Conservation (phyloP, 306 rosid genomes). For the Castanea sativa region DNA sequence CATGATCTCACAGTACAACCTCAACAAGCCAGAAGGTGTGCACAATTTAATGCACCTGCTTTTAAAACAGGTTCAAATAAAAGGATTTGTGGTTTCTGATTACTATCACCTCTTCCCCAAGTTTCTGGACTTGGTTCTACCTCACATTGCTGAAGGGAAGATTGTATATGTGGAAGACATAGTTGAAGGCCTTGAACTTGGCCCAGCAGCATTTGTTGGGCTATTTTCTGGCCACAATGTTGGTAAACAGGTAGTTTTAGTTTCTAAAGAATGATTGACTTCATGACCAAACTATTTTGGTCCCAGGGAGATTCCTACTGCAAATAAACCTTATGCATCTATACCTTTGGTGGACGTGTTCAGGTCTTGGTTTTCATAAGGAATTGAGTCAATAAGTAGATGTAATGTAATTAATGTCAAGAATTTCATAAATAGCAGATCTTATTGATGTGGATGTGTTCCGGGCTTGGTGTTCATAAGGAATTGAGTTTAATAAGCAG, state of each 20-base stretch:
- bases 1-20: slow-evolving; percentile 43
- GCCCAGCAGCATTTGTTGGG: slow-evolving; percentile 29
- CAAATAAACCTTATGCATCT: not conserved
- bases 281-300: not conserved
- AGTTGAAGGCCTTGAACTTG: slow-evolving; percentile 27
- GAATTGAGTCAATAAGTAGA: too few relatives aligned
- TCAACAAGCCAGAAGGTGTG: slow-evolving; percentile 27
- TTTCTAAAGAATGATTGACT: not conserved
- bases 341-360: too few relatives aligned
- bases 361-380: too few relatives aligned
- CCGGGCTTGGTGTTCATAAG: too few relatives aligned
- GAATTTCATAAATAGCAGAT: too few relatives aligned
- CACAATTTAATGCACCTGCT: slow-evolving; percentile 15
- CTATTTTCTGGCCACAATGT: slow-evolving; percentile 33
- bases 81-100: slow-evolving; percentile 16
- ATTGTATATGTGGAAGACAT: slow-evolving; percentile 29
- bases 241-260: slow-evolving; percentile 34
- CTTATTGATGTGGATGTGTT: too few relatives aligned
- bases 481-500: too few relatives aligned
- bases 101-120: slow-evolving; percentile 17
- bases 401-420: too few relatives aligned
- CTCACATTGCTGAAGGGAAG: slow-evolving; percentile 27
- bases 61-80: slow-evolving; percentile 1
- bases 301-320: not conserved
- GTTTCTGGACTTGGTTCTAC: slow-evolving; percentile 25